Percentiles rank a stretch among this genome's conserved stretches.
phyloP scores from a whole-genome alignment of 768 basidiomycete genomes.

The Russula emetica region DNA sequence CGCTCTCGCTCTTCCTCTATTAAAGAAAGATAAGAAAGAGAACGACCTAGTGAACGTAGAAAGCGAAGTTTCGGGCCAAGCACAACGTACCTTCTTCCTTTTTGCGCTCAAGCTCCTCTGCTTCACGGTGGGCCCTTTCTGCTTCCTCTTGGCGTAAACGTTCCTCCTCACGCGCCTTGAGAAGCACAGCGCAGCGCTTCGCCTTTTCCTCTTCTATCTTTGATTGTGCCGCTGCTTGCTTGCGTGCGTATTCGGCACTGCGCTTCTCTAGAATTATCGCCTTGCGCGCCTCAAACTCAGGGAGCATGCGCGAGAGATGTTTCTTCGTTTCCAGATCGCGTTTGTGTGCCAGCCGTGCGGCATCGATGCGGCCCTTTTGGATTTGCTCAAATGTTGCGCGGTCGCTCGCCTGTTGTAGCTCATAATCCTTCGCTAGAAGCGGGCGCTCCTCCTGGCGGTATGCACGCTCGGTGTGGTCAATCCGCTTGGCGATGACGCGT shows the following conservation, averaged over 20 bases:
- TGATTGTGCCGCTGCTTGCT: slow-evolving; percentile 50
- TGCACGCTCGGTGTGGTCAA: slow-evolving; percentile 94
- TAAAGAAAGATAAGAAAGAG: background rate
- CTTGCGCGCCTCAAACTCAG: slow-evolving; percentile 57
- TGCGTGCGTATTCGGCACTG: slow-evolving; percentile 60
- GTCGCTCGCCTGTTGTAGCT: slow-evolving; percentile 76
- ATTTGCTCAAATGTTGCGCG: slow-evolving; percentile 59
- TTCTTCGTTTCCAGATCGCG: slow-evolving; percentile 70
- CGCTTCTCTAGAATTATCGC: slow-evolving; percentile 53
- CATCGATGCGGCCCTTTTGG: slow-evolving; percentile 54
- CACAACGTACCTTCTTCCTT: slow-evolving; percentile 48
- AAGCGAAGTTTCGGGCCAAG: background rate
- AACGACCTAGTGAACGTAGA: background rate
- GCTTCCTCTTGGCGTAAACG: slow-evolving; percentile 41
- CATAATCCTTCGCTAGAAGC: slow-evolving; percentile 81
- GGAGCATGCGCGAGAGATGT: slow-evolving; percentile 66
- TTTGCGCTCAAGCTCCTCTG: slow-evolving; percentile 43
- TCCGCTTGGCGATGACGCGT: slow-evolving; percentile 78
- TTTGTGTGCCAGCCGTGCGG: slow-evolving; percentile 52
- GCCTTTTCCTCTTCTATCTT: slow-evolving; percentile 85
- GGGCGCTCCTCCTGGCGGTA: slow-evolving; percentile 91
- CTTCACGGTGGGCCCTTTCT: slow-evolving; percentile 34
- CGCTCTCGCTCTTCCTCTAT: slow-evolving; percentile 33
- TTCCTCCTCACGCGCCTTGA: slow-evolving; percentile 61
- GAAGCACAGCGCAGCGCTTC: slow-evolving; percentile 54